These are phyloP conservation scores for Botryotinia calthae DNA, from an alignment of 2,329 filamentous ascomycete genomes.

Conservation along the genomic window DNA sequence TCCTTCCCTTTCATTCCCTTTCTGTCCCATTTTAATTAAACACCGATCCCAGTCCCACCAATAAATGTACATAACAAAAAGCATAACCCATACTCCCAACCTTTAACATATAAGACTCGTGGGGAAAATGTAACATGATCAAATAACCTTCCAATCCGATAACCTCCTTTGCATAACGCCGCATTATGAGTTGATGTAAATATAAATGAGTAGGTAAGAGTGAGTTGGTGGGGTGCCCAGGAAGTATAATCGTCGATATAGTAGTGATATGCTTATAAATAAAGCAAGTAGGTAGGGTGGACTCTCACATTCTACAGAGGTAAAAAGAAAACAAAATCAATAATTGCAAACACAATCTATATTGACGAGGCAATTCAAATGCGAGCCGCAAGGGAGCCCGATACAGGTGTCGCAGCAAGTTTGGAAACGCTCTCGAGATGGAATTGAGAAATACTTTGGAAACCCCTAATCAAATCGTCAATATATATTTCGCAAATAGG, in stretches of 20 bases:
- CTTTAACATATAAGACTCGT: slow-evolving; percentile 8
- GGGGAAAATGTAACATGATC: background rate
- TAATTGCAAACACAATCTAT: background rate
- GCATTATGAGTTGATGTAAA: background rate
- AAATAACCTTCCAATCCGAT: background rate
- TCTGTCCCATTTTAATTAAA: background rate
- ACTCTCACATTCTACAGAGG: background rate
- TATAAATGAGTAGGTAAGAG: background rate
- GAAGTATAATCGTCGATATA: background rate
- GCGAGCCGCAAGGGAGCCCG: background rate
- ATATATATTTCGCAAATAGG: slow-evolving; percentile 18
- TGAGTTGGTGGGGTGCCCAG: background rate
- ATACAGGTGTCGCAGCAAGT: slow-evolving; percentile 20
- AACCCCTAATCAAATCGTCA: slow-evolving; percentile 46
- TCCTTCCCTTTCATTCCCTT: background rate
- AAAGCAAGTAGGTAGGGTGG: background rate
- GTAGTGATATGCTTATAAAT: background rate
- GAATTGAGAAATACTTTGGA: slow-evolving; percentile 59
- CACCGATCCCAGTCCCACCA: background rate
- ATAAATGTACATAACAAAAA: background rate
- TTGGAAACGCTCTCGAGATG: slow-evolving; percentile 47
- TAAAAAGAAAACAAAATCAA: background rate
- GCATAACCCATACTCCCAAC: background rate
- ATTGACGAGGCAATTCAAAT: background rate
- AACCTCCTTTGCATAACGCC: background rate